Evolutionary conservation across 768 basidiomycete species (phyloP), one percentile per base, ranked within the genome.

Genomic region (Chiua virens): DNA sequence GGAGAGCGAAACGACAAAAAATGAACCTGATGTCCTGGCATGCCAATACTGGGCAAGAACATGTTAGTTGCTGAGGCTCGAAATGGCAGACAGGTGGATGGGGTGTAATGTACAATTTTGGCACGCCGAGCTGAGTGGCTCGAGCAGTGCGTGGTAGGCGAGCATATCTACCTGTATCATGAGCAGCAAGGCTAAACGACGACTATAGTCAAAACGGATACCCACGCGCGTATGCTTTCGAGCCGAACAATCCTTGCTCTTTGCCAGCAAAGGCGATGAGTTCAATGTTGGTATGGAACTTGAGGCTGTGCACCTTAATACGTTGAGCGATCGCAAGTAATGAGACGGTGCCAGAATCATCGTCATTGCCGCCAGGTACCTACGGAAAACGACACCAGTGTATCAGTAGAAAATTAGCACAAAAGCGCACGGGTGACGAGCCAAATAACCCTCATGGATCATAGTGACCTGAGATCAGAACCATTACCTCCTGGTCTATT

Each of bases 381-480:
- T 68, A 37, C 8, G 25, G 25, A 25, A 4, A 25, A 25, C 8
- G 25, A 25, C 21, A 47, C 3, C 2, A 18, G 1, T 9, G 4
- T 13, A 45, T 62, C 37, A 59, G 1, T 17, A 0, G 3, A 17
- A 7, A 30, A 44, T n/a, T 2, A 11, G 23, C 22, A 17, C 42
- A 30, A 30, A 15, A 34, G 53, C 59, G 50, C 45, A 69, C 68
- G 61, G 81, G 43, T 74, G 80, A 22, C 77, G 87, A 32, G 81
- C 93, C 94, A 64, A 92, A 95, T 1, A 87, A 87, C n/a, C 93
- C 93, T 35, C 93, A 85, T 39, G 88, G 91, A 64, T 97, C 92
- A 63, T 95, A 96, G 66, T 96, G 94, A 3, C 85, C 90, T 50
- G 86, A 86, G 45, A 96, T 73, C 42, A 97, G 74, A 37, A 92